A percentile compares a stretch with the other conserved stretches of the same genome.
Evolutionary conservation across 176 grass and related monocot genomes (phyloP).

Genomic region (Phragmites australis): DNA sequence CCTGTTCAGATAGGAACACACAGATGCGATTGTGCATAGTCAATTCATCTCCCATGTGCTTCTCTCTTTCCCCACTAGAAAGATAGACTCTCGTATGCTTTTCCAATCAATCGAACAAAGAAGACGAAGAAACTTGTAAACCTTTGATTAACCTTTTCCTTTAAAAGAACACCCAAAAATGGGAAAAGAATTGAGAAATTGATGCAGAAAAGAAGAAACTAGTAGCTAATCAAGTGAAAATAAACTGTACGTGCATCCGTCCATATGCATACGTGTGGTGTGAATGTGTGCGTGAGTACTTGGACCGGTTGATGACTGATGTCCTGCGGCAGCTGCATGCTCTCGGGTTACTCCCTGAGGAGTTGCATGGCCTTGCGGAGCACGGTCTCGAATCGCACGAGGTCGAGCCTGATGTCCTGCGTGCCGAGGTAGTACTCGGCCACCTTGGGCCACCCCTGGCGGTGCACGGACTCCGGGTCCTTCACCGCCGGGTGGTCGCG

Average conservation of each 20-base stretch:
- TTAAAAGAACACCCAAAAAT: constrained; percentile 6
- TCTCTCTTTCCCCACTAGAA: neutral
- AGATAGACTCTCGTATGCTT: neutral
- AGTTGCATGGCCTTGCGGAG: constrained; percentile 60
- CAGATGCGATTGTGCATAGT: neutral
- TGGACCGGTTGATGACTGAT: too few relatives aligned
- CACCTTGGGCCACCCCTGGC: constrained; percentile 61
- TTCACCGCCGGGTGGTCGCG: constrained; percentile 64
- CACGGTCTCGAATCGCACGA: constrained; percentile 61
- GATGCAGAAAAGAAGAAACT: neutral
- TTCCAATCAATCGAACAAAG: neutral
- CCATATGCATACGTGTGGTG: too few relatives aligned
- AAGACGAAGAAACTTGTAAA: neutral
- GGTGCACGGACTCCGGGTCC: constrained; percentile 66
- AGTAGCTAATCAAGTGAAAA: neutral
- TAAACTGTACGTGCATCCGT: neutral
- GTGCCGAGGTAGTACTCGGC: constrained; percentile 73
- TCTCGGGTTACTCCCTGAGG: constrained; percentile 41
- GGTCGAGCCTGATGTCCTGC: constrained; percentile 73
- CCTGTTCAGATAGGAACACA: too few relatives aligned
- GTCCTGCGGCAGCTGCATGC: too few relatives aligned
- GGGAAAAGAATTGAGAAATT: neutral
- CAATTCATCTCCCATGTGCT: neutral
- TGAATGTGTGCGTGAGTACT: too few relatives aligned
- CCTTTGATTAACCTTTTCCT: neutral